Base-by-base conservation (phyloP, 75 land plant genomes). In the Gnetum montanum region DNA sequence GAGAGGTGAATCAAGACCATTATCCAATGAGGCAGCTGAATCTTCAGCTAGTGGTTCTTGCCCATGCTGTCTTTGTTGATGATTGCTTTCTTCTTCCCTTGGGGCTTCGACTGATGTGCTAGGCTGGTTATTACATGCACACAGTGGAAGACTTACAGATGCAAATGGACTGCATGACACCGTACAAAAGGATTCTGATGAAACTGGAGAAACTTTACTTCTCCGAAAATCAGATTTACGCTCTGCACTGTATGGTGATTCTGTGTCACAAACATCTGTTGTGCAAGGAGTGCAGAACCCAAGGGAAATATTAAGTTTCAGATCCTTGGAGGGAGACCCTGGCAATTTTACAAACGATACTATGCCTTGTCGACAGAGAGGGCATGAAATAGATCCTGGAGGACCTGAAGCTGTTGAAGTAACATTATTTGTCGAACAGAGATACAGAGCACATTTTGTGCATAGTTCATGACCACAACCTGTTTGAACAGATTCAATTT, bases 401-500 rank as follows among this genome's bases (percentile, higher is more conserved):
- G 74, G 81, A 8, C 67, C 74, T 0, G 55, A 59, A 27, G 25
- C 36, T 27, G 70, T 79, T 0, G 86, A 67, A 31, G 68, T 54
- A 23, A 63, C 66, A 67, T 59, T 73, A 47, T 65, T 79, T 27
- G 88, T 73, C 28, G 92, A 83, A 71, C 92, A 87, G 10, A 87
- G 77, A 59, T 87, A 83, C 46, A 83, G 70, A 1, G 92, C 84
- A 72, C 92, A 87, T 57, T 61, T 83, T 13, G 78, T 77, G 58
- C 92, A 87, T 3, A 87, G 76, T 51, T 73, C 86, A 54, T 83
- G 92, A 29, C 65, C 57, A 49, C 87, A 87, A 34, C 92, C 87
- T 87, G 67, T 20, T n/a, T n/a, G n/a, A n/a, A n/a, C n/a, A n/a
- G n/a, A n/a, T n/a, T n/a, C n/a, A n/a, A n/a, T n/a, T n/a, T n/a